Conservation (phyloP, 495 filamentous ascomycete species). For the Ascobolus immersus region DNA sequence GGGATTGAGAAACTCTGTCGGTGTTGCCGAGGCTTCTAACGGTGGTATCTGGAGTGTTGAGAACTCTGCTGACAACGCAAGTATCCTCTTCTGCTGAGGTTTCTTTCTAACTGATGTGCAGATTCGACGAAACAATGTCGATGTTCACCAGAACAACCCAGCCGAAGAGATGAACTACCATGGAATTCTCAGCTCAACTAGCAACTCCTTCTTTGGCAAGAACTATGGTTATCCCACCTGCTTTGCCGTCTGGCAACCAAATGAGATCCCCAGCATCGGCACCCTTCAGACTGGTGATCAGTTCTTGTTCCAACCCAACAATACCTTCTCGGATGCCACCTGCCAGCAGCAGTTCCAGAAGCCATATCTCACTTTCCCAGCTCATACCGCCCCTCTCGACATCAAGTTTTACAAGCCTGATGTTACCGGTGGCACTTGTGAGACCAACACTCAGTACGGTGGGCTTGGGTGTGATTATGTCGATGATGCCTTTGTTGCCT, state of each 20-base stretch:
- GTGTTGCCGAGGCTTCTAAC: slow-evolving; percentile 30
- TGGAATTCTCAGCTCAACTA: too few species aligned
- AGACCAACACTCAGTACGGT: too few species aligned
- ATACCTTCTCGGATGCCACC: slow-evolving; percentile 22
- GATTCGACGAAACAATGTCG: slow-evolving; percentile 26
- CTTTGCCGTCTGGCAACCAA: slow-evolving; percentile 31
- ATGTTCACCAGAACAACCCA: slow-evolving; percentile 45
- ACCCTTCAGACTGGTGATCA: slow-evolving; percentile 7
- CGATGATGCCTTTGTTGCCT: slow-evolving; percentile 28
- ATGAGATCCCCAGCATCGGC: not conserved
- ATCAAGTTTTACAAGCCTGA: slow-evolving; percentile 33
- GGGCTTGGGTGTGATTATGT: too few species aligned
- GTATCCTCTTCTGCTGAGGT: too few species aligned
- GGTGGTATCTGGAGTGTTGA: slow-evolving; percentile 42
- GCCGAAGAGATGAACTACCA: slow-evolving; percentile 52
- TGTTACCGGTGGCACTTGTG: too few species aligned
- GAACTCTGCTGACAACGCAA: slow-evolving; percentile 46
- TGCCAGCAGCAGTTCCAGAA: slow-evolving; percentile 20
- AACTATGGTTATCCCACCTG: slow-evolving; percentile 53
- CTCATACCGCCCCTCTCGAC: slow-evolving; percentile 35
- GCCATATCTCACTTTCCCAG: slow-evolving; percentile 29
- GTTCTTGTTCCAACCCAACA: slow-evolving; percentile 20
- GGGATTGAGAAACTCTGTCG: slow-evolving; percentile 48
- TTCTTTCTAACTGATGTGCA: too few species aligned
- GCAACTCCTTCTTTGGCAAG: too few species aligned